These are phyloP conservation scores for peach (Prunus persica) DNA, from an alignment of 306 rosid genomes.

Conservation along the genomic window Prunus_persica_NCBIv2 NC_034012.1:3491001-3491500, in stretches of 20 bases:
- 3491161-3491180: not conserved
- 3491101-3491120: no score
- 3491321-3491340: not conserved
- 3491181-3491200: conserved; percentile 83
- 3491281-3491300: conserved; percentile 77
- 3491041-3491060: conserved; percentile 1
- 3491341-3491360: not conserved
- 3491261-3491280: conserved; percentile 75
- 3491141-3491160: not conserved
- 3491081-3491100: no score
- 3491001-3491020: conserved; percentile 78
- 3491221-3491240: conserved; percentile 94
- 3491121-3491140: no score
- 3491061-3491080: not conserved
- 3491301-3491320: not conserved
- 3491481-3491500: conserved; percentile 68
- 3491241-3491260: conserved; percentile 88
- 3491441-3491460: conserved; percentile 31
- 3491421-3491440: not conserved
- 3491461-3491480: conserved; percentile 90
- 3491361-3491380: no score
- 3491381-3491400: no score
- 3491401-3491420: no score
- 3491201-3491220: conserved; percentile 75
- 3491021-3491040: conserved; percentile 44